Evolutionary conservation across 768 basidiomycete species (phyloP), one percentile per base, ranked within the genome.

Genomic region (Serendipita vermifera): DNA sequence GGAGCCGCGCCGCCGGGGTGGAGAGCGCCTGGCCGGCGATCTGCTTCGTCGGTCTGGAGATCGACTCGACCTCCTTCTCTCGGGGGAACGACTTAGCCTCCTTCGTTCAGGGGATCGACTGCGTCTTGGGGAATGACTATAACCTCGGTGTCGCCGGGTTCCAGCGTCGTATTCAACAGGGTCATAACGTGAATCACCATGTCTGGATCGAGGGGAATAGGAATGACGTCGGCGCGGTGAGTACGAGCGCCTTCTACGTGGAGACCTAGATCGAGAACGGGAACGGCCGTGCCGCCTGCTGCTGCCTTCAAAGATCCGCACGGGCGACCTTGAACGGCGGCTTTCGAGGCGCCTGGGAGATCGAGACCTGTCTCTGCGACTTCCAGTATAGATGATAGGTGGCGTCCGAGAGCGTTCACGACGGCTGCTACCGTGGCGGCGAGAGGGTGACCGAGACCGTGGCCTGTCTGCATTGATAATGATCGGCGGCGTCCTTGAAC

Each of bases 221-320:
- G 43, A 58, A 57, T n/a, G 7, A 35, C 39, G 54, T 15, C 59
- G 46, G 40, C 54, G 58, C 5, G 55, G 60, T 17, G 58, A 59
- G 51, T 51, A 57, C 40, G 57, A 60, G 55, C 58, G 57, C 9
- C 46, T 20, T 26, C 22, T 3, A 32, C 56, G 22, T 46, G 55
- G 64, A 55, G 66, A 64, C 33, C 54, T 62, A 11, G 70, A 66
- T 27, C 63, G 63, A 20, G 68, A 65, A 15, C 59, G 61, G 20
- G 63, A 63, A 7, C 57, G 64, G 31, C 31, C 15, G 38, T 13
- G 27, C 41, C 17, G 27, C 9, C 9, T 14, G 17, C 41, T 14
- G 7, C 6, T 2, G 32, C 17, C 41, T 3, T 3, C 3, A 14
- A 36, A 24, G 32, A 38, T 22, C n/a, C 40, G 55, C 9, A 26